Evolutionary conservation across 2,329 filamentous ascomycete genomes (phyloP).

Genomic region (Talaromyces albobiverticillius): DNA sequence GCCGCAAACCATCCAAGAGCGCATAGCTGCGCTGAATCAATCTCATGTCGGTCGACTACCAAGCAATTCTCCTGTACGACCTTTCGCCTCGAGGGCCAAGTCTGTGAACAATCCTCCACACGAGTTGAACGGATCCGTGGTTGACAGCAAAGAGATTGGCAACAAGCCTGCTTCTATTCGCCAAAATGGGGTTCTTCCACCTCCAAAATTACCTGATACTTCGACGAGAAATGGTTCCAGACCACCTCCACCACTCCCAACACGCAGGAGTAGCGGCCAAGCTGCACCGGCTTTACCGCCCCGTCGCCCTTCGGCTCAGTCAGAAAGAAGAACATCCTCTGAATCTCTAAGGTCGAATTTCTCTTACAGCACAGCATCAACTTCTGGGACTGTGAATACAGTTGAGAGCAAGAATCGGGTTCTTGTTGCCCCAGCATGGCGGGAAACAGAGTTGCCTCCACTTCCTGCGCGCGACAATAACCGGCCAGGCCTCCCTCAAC

Average conservation of each 20-base stretch:
- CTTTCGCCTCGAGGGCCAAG: conserved; percentile 28
- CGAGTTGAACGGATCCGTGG: conserved; percentile 28
- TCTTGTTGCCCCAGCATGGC: conserved; percentile 56
- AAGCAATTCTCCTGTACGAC: conserved; percentile 27
- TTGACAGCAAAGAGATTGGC: conserved; percentile 23
- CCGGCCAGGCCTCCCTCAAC: conserved; percentile 18
- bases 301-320: conserved; percentile 36
- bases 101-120: conserved; percentile 35
- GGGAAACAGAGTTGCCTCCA: conserved; percentile 53
- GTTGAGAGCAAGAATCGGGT: conserved; percentile 31
- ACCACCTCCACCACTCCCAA: conserved; percentile 45
- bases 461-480: conserved; percentile 46
- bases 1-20: conserved; percentile 44
- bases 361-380: conserved; percentile 50
- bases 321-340: conserved; percentile 39
- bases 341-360: conserved; percentile 56
- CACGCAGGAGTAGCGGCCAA: conserved; percentile 39
- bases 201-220: conserved; percentile 25
- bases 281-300: conserved; percentile 49
- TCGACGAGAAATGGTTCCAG: conserved; percentile 17
- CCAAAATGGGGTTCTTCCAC: conserved; percentile 24
- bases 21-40: conserved; percentile 45
- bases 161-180: conserved; percentile 22
- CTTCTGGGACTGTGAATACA: conserved; percentile 37
- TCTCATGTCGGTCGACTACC: conserved; percentile 38